phyloP scores from a whole-genome alignment of 2,329 filamentous ascomycete genomes.

The Cryphonectria japonica region DNA sequence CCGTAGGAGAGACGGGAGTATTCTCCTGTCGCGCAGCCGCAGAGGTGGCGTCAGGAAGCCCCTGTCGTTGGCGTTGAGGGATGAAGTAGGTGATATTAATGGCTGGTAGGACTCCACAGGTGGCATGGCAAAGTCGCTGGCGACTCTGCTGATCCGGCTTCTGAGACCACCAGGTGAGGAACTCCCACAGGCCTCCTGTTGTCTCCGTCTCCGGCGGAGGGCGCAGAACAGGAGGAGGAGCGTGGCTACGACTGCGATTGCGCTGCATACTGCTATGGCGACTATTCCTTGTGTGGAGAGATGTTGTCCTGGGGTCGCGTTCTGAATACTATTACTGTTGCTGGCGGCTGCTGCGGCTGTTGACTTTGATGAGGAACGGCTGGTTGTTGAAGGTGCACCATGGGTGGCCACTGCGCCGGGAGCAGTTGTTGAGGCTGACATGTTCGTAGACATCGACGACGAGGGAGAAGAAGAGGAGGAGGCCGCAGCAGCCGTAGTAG shows the following conservation, averaged over 20 bases:
- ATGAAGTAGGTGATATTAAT: constrained; percentile 45
- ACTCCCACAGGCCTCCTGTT: constrained; percentile 29
- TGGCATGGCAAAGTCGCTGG: constrained; percentile 32
- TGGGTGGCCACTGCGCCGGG: too few species aligned
- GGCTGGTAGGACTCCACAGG: constrained; percentile 44
- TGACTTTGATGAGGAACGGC: neutral
- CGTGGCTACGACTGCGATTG: constrained; percentile 45
- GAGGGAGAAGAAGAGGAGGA: neutral
- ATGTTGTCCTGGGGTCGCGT: constrained; percentile 4
- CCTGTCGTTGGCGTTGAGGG: constrained; percentile 32
- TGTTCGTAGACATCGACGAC: too few species aligned
- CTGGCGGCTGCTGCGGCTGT: neutral
- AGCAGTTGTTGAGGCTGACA: neutral
- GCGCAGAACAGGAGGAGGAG: constrained; percentile 44
- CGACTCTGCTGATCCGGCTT: constrained; percentile 31
- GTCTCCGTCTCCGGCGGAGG: constrained; percentile 39
- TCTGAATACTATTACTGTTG: neutral
- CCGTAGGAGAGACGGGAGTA: constrained; percentile 44
- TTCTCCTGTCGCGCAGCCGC: constrained; percentile 51
- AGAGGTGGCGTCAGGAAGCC: constrained; percentile 49
- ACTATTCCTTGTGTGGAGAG: constrained; percentile 48
- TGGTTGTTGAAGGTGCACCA: neutral
- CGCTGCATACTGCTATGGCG: constrained; percentile 49
- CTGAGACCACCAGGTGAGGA: constrained; percentile 16
- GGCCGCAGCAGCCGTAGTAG: neutral